phyloP scores from a whole-genome alignment of 306 rosid genomes.

The Vachellia collinsii region DNA sequence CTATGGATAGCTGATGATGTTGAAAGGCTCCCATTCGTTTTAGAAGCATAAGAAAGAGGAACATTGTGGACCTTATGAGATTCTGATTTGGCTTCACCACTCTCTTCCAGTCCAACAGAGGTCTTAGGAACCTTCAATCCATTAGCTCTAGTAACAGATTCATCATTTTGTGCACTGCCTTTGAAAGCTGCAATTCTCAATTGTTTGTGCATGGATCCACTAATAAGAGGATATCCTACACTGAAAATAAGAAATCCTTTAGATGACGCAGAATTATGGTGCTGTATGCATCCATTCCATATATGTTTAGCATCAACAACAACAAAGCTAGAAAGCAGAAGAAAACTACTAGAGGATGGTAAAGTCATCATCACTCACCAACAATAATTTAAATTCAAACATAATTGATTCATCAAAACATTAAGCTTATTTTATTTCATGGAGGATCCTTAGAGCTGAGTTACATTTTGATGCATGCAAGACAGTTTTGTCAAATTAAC shows the following conservation, averaged over 20 bases:
- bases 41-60: slow-evolving; percentile 66
- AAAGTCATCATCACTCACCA: not conserved
- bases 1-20: slow-evolving; percentile 67
- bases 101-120: slow-evolving; percentile 68
- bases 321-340: slow-evolving; percentile 26
- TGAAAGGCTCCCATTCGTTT: slow-evolving; percentile 53
- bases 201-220: slow-evolving; percentile 57
- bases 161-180: slow-evolving; percentile 66
- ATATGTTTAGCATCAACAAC: slow-evolving; percentile 5
- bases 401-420: slow-evolving; percentile 9
- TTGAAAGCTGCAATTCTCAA: slow-evolving; percentile 75
- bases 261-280: slow-evolving; percentile 35
- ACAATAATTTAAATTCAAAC: slow-evolving; percentile 13
- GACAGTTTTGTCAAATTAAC: not conserved
- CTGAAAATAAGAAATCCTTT: slow-evolving; percentile 69
- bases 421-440: slow-evolving; percentile 12
- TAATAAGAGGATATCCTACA: slow-evolving; percentile 71
- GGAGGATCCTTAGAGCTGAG: slow-evolving; percentile 11
- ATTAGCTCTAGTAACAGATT: slow-evolving; percentile 56
- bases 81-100: slow-evolving; percentile 50
- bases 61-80: slow-evolving; percentile 61
- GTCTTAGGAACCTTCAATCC: slow-evolving; percentile 65
- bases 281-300: slow-evolving; percentile 12
- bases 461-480: not conserved
- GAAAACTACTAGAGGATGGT: not conserved